phyloP scores from a whole-genome alignment of 2,329 filamentous ascomycete genomes.

The Diaporthe citriasiana region DNA sequence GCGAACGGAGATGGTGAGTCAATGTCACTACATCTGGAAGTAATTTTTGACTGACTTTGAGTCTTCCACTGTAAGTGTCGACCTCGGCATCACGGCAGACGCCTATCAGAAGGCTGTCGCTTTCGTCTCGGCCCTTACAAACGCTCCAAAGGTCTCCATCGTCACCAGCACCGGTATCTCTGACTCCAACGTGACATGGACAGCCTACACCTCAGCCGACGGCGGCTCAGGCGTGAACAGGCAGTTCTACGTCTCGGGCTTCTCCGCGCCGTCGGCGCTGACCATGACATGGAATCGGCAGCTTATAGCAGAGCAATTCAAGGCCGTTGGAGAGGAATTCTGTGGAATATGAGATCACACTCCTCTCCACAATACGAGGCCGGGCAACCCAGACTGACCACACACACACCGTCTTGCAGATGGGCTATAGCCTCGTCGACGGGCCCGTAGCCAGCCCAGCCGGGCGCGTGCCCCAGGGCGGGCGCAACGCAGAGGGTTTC shows the following conservation, averaged over 20 bases:
- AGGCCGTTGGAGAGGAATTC: conserved; percentile 43
- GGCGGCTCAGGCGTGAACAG: conserved; percentile 44
- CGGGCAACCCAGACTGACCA: not conserved
- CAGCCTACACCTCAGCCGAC: conserved; percentile 52
- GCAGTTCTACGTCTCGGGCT: conserved; percentile 45
- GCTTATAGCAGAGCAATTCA: conserved; percentile 41
- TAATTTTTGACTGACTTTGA: not conserved
- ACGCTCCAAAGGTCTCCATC: conserved; percentile 23
- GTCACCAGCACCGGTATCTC: conserved; percentile 4
- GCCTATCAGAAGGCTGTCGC: conserved; percentile 25
- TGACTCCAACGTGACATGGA: conserved; percentile 55
- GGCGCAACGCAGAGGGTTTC: conserved; percentile 20
- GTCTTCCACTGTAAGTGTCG: not conserved
- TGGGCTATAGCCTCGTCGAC: conserved; percentile 26
- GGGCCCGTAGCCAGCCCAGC: conserved; percentile 21
- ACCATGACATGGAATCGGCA: conserved; percentile 45
- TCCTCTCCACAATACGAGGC: not conserved
- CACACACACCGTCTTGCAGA: not conserved
- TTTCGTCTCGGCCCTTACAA: conserved; percentile 9
- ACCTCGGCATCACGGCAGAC: conserved; percentile 19
- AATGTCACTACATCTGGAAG: no score
- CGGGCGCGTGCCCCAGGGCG: not conserved
- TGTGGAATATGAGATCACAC: conserved; percentile 35
- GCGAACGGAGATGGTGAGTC: conserved; percentile 3
- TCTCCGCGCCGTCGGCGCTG: conserved; percentile 42